Conservation (phyloP, 2,329 filamentous ascomycete species). For the Coccinonectria pachysandricola region DNA sequence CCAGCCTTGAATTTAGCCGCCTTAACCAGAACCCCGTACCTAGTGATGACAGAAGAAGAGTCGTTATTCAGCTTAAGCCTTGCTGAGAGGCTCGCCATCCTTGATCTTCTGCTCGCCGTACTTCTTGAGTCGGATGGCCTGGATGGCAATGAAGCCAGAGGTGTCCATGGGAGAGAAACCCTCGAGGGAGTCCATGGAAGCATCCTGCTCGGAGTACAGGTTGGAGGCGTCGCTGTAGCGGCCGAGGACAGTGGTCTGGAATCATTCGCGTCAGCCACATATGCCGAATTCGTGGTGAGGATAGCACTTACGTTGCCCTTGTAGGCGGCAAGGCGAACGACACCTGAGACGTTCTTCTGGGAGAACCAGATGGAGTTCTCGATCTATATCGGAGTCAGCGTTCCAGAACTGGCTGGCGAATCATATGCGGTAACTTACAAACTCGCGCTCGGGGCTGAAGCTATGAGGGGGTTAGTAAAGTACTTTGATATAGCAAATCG, state of each 20-base stretch:
- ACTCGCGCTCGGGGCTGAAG: conserved; percentile 41
- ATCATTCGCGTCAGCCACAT: no score
- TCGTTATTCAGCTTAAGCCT: no score
- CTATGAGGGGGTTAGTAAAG: no score
- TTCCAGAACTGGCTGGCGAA: conserved; percentile 1
- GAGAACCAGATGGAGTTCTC: conserved; percentile 49
- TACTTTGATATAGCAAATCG: no score
- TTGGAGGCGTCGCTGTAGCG: conserved; percentile 30
- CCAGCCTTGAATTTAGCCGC: no score
- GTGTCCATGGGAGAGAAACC: conserved; percentile 32
- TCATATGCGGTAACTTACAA: conserved; percentile 17
- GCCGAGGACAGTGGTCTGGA: conserved; percentile 30
- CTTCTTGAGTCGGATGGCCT: conserved; percentile 52
- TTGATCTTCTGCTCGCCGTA: conserved; percentile 9
- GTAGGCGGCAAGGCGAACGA: conserved; percentile 24
- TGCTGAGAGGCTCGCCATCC: conserved; percentile 12
- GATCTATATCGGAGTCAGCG: conserved; percentile 15
- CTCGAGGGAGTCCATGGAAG: conserved; percentile 36
- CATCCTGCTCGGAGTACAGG: conserved; percentile 37
- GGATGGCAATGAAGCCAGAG: conserved; percentile 50
- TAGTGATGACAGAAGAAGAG: no score
- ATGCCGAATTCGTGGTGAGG: no score
- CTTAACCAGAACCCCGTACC: no score
- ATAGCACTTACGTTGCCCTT: conserved; percentile 28
- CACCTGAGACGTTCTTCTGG: conserved; percentile 36